Base-by-base conservation (phyloP, 306 rosid species). In the Fragaria ananassa region DNA sequence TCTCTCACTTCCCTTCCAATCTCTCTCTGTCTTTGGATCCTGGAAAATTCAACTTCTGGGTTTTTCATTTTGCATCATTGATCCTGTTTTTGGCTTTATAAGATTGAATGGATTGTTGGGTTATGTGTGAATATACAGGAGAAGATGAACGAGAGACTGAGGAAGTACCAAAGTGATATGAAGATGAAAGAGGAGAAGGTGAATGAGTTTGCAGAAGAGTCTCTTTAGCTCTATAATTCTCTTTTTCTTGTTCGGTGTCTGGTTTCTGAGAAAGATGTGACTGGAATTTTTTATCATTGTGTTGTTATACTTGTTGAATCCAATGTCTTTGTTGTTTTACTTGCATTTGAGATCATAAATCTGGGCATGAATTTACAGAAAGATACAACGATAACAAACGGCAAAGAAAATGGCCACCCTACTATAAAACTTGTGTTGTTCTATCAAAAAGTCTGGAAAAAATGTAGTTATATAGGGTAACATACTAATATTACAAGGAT, bases 141-240 rank as follows among this genome's bases (percentile, higher is more conserved):
- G 89, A 95, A 79, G 78, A 84, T 89, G 96, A 85, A 85, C 23
- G 97, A 91, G 83, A 86, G 90, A 31, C 56, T 87, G 60, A 90
- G 76, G 80, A 67, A 77, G 46, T 92, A 94, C 39, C 95, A 94
- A 47, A 85, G 64, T 13, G 95, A 94, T 72, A 81, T 89, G 85
- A 85, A 77, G 80, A 92, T 82, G 81, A 90, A 72, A 74, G 92
- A 90, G 85, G 80, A 84, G 68, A 62, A 62, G 67, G 23, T 88
- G 68, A 80, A 84, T 25, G 92, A 86, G 70, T 78, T 90, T 60
- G 39, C 19, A 29, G 91, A 90, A 71, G 97, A 95, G 62, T 87
- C 92, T 0, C 19, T 83, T 14, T 88, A 86, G 87, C 58, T 18
- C 67, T 57, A 9, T 2, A 1, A 1, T 60, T 10, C 1, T 17